Evolutionary conservation across 1,139 yeast species (phyloP), one percentile per base, ranked within the genome.

Genomic region (Scheffersomyces parashehatae): DNA sequence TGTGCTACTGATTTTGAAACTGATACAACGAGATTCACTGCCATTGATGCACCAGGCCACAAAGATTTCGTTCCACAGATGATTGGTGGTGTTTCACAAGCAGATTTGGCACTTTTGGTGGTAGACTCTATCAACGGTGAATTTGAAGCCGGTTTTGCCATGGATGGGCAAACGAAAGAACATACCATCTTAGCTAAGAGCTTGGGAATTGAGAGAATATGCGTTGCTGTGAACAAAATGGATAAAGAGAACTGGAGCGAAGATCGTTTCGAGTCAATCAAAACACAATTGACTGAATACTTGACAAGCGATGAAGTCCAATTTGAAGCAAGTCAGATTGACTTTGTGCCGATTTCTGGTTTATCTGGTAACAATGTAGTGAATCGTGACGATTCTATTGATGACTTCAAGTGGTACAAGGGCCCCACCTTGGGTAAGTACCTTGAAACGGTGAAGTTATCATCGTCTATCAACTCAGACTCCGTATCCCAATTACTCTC

Each of bases 91-190:
- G 76, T 73, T 13, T 67, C 76, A 9, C 78, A 74, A 51, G 86
- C 87, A 0, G 95, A 87, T 54, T 66, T 83, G 42, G 93, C 91
- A 0, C 70, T 87, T 28, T 68, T 86, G 36, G 88, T 87, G 9
- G 79, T 87, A 11, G 99, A 95, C 63, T 73, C 96, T 7, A 81
- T 85, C 28, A 77, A 81, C 1, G 88, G 90, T 44, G 97, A 95
- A 3, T 93, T 90, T 65, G 97, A 93, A 67, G 77, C 91, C 4
- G 97, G 98, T 0, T 91, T 93, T 58, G 73, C 80, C 33, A 66
- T 85, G 49, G 90, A 87, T 60, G 99, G 99, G 0, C 98, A 93
- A 65, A 91, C 98, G 0, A 89, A 86, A 57, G 99, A 95, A 62
- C 99, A 95, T 62, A 83, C 96, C 0, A 68, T 89, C 4, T 75